A percentile compares a stretch with the other conserved stretches of the same genome.
Conservation (phyloP, 169 alveolate genomes). For the Toxoplasma gondii region DNA sequence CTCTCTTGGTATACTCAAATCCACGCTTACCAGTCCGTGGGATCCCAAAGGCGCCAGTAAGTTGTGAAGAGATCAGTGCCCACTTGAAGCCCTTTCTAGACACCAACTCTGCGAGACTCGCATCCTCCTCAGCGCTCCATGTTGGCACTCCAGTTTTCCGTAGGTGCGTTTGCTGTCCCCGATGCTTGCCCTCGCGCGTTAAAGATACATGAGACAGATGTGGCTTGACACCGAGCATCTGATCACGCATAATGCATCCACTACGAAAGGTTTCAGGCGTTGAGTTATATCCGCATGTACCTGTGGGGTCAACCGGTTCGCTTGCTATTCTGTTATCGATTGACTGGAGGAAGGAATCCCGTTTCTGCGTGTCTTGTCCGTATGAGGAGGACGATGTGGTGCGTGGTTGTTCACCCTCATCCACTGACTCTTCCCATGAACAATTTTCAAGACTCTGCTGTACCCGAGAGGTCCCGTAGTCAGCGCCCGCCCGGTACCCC, state of each 20-base stretch:
- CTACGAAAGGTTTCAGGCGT: neutral
- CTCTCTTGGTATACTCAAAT: no score
- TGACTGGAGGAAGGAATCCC: neutral
- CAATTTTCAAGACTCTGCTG: neutral
- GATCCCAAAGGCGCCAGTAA: neutral
- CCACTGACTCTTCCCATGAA: neutral
- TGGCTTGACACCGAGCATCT: no score
- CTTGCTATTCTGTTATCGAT: neutral
- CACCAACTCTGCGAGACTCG: slow-evolving; percentile 14
- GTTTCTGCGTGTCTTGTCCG: neutral
- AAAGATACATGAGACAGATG: no score
- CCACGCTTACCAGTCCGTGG: slow-evolving; percentile 3
- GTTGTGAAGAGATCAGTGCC: slow-evolving; percentile 27
- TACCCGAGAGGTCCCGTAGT: neutral
- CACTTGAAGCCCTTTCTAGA: neutral
- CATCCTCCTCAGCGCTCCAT: slow-evolving; percentile 35
- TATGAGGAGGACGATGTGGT: neutral
- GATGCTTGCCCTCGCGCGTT: neutral
- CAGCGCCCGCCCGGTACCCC: neutral
- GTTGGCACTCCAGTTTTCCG: slow-evolving; percentile 10
- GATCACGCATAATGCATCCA: no score
- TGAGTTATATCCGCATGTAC: neutral
- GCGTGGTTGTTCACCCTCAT: neutral
- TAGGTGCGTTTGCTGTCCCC: neutral
- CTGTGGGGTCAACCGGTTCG: neutral